Evolutionary conservation across 768 basidiomycete species (phyloP), one percentile per base, ranked within the genome.

Genomic region (Leccinum subtestaceum): DNA sequence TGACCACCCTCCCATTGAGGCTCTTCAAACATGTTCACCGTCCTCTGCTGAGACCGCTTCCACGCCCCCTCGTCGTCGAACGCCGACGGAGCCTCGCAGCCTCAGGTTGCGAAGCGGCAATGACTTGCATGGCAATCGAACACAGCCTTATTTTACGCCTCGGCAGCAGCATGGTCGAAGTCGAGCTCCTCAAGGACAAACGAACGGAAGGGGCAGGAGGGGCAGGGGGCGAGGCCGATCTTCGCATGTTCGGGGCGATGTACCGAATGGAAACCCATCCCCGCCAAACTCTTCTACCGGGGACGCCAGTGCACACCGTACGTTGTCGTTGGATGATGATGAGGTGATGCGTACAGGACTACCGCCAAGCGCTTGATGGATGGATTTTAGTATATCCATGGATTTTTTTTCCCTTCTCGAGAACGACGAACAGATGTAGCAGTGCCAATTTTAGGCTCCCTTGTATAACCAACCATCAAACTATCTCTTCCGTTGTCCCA

Each of bases 1-100:
- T 11, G 63, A 62, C 9, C 10, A 54, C 34, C 60, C 63, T 15
- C 65, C 70, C 13, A 63, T 65, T 0, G 67, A 63, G 49, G 60
- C 57, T 4, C 59, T 71, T 2, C 60, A 52, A 36, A 19, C 49
- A 27, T 32, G 11, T 5, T 55, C 59, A 10, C 58, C 57, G 12
- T 53, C 66, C 23, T 53, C 66, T 17, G 53, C 58, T 8, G 59
- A 65, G 49, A 38, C 49, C 7, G 15, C 13, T 38, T 58, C 64
- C 4, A 3, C 56, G 0, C 7, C 58, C 6, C 19, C 38, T 40
- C 55, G 38, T 31, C 49, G 58, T 32, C 60, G 56, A 45, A 52
- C 59, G n/a, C 60, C 63, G 4, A 60, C 52, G 15, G 62, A 55
- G 36, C 58, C 60, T 8, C 63, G 54, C 21, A 52, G 52, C 38